A percentile compares a stretch with the other conserved stretches of the same genome.
Evolutionary conservation across 192 early-diverging fungal genomes (phyloP).

Genomic region (Umbelopsis vinacea): DNA sequence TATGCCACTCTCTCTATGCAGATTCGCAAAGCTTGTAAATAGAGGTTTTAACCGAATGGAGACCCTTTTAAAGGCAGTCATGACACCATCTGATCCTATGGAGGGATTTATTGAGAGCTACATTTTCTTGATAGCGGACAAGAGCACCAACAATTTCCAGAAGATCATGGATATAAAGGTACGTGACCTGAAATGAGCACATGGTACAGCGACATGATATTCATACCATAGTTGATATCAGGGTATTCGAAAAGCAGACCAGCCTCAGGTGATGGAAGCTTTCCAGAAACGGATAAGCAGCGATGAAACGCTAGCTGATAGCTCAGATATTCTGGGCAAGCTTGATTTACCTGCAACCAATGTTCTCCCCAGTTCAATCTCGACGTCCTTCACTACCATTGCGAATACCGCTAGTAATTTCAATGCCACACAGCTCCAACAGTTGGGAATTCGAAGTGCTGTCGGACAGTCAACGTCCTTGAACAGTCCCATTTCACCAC

Average conservation of each 20-base stretch:
- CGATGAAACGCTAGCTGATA: conserved; percentile 46
- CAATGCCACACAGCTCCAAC: conserved; percentile 10
- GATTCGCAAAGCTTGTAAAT: conserved; percentile 86
- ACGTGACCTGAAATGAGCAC: not conserved
- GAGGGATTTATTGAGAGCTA: conserved; percentile 90
- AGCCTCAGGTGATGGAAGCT: conserved; percentile 55
- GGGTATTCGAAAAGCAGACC: conserved; percentile 65
- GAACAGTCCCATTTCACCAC: conserved; percentile 16
- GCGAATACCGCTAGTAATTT: conserved; percentile 28
- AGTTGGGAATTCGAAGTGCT: not conserved
- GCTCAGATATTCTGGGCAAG: conserved; percentile 48
- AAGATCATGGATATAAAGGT: conserved; percentile 88
- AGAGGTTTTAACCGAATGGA: conserved; percentile 83
- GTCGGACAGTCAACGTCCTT: conserved; percentile 10
- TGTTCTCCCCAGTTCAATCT: conserved; percentile 24
- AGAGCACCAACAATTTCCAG: conserved; percentile 70
- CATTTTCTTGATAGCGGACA: conserved; percentile 81
- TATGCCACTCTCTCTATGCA: conserved; percentile 22
- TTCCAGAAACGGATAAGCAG: conserved; percentile 51
- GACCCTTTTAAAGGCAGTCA: conserved; percentile 85
- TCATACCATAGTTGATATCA: not conserved
- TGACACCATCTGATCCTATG: conserved; percentile 82
- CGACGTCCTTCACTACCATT: conserved; percentile 35
- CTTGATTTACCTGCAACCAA: not conserved
- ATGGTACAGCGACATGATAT: too few species aligned